phyloP scores from a whole-genome alignment of 495 filamentous ascomycete species.

The Pyronema omphalodes region DNA sequence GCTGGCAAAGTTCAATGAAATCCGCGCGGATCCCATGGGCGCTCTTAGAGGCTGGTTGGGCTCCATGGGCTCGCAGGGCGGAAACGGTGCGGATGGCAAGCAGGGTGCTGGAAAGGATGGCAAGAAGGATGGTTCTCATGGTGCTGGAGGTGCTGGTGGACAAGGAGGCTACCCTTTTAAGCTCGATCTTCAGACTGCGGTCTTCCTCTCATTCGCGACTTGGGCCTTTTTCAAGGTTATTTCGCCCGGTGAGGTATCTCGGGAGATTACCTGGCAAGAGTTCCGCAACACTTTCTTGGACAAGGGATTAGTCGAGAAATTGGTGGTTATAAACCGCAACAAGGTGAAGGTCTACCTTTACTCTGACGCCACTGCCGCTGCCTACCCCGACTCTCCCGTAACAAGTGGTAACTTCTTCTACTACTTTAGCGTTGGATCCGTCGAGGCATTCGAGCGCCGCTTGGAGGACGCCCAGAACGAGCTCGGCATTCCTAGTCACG shows the following conservation, averaged over 20 bases:
- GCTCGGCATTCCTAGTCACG: constrained; percentile 59
- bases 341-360: constrained; percentile 69
- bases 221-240: constrained; percentile 44
- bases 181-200: constrained; percentile 37
- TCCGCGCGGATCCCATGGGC: neutral
- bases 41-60: neutral
- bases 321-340: constrained; percentile 57
- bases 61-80: neutral
- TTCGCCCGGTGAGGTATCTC: constrained; percentile 44
- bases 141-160: neutral
- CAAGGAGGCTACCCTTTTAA: constrained; percentile 25
- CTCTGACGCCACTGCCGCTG: constrained; percentile 52
- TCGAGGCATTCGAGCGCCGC: constrained; percentile 76
- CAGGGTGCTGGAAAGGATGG: neutral
- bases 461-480: constrained; percentile 76
- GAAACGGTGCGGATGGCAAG: neutral
- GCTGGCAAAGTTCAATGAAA: neutral
- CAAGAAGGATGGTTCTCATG: neutral
- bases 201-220: constrained; percentile 38
- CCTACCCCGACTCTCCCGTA: constrained; percentile 69
- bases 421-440: constrained; percentile 89
- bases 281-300: constrained; percentile 81
- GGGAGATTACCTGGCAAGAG: constrained; percentile 95
- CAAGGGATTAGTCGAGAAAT: constrained; percentile 84
- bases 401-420: constrained; percentile 45